Evolutionary conservation across 2,329 filamentous ascomycete genomes (phyloP).

Genomic region (Gremmenia infestans): DNA sequence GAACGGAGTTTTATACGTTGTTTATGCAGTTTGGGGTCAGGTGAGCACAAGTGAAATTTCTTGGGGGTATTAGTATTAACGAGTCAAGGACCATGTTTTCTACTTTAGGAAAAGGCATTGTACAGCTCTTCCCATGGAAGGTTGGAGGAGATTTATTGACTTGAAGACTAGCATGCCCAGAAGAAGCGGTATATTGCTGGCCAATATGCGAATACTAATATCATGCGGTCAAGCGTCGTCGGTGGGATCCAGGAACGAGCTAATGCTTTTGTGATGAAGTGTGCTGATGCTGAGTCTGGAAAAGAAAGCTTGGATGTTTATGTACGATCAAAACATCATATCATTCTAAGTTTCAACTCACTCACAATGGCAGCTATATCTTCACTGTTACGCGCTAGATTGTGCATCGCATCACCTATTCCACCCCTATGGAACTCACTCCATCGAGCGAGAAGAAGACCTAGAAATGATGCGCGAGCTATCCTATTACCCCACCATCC

Average conservation of each 20-base stretch:
- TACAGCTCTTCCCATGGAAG: slow-evolving; percentile 5
- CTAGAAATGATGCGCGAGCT: slow-evolving; percentile 64
- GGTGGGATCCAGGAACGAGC: slow-evolving; percentile 54
- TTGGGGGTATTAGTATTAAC: background rate
- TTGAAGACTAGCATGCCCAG: slow-evolving; percentile 48
- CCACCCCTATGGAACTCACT: slow-evolving; percentile 58
- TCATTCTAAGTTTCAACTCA: too few relatives aligned
- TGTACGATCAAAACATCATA: slow-evolving; percentile 34
- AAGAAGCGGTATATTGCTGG: slow-evolving; percentile 61
- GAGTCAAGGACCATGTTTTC: slow-evolving; percentile 35
- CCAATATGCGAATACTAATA: slow-evolving; percentile 63
- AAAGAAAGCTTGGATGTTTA: slow-evolving; percentile 54
- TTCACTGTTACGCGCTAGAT: slow-evolving; percentile 66
- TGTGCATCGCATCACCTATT: slow-evolving; percentile 67
- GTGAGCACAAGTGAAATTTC: slow-evolving; percentile 31
- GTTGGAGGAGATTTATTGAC: background rate
- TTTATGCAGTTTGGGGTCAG: slow-evolving; percentile 54
- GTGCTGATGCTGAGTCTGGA: slow-evolving; percentile 38
- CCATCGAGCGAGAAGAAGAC: slow-evolving; percentile 50
- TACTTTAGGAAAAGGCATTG: slow-evolving; percentile 27
- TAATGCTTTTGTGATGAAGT: slow-evolving; percentile 41
- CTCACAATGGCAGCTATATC: slow-evolving; percentile 15
- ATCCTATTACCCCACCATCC: slow-evolving; percentile 61
- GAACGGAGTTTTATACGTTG: slow-evolving; percentile 59
- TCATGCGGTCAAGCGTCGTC: slow-evolving; percentile 52